phyloP scores from a whole-genome alignment of 2,329 filamentous ascomycete genomes.

The Aspergillus tubingensis region DNA sequence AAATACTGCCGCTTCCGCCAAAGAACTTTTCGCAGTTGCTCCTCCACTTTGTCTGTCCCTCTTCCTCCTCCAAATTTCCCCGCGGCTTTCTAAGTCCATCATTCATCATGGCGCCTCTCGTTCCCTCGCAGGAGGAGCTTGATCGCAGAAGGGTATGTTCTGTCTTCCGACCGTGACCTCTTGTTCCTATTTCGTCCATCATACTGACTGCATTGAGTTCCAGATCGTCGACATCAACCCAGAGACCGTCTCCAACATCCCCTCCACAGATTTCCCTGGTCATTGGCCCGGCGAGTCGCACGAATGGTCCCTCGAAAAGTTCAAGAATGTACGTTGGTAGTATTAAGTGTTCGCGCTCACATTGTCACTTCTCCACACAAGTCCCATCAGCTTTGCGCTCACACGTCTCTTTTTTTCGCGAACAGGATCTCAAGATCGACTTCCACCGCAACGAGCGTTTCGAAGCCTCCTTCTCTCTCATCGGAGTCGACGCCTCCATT shows the following conservation, averaged over 20 bases:
- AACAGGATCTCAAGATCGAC: constrained; percentile 67
- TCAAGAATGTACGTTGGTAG: constrained; percentile 55
- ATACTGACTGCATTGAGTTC: constrained; percentile 18
- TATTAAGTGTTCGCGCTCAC: neutral
- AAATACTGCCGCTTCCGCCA: constrained; percentile 29
- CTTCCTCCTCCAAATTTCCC: constrained; percentile 22
- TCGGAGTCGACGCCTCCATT: constrained; percentile 87
- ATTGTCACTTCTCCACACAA: neutral
- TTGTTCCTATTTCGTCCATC: neutral
- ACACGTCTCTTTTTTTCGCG: neutral
- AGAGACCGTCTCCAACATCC: constrained; percentile 87
- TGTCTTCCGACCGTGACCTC: constrained; percentile 10
- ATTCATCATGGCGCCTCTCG: constrained; percentile 45
- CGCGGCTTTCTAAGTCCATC: constrained; percentile 17
- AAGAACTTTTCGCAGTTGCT: constrained; percentile 39
- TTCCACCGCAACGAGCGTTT: constrained; percentile 81
- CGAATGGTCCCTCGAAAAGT: constrained; percentile 73
- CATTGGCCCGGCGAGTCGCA: constrained; percentile 89
- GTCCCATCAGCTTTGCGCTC: neutral
- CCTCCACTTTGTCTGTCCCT: constrained; percentile 27
- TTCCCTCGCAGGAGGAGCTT: constrained; percentile 46
- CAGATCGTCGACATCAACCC: constrained; percentile 83
- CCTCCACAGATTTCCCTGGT: constrained; percentile 87
- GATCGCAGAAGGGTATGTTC: constrained; percentile 45
- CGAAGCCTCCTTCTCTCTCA: constrained; percentile 84